A percentile compares a stretch with the other conserved stretches of the same genome.
Evolutionary conservation across 306 rosid species (phyloP).

Genomic region (Elaeagnus macrophylla): DNA sequence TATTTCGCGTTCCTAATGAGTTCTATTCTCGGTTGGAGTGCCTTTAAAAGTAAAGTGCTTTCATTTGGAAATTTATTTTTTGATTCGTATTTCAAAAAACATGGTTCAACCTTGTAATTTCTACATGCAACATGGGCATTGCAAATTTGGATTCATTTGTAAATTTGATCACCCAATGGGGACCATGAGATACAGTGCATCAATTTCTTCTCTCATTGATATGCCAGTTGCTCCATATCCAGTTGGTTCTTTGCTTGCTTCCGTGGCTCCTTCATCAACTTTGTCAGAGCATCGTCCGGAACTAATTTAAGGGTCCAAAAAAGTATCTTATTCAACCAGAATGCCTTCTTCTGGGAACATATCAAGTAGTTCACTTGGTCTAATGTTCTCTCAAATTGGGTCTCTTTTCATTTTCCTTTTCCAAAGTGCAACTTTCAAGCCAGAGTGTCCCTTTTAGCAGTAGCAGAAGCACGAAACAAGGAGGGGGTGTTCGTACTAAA

Average conservation of each 20-base stretch:
- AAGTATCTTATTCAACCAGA: conserved; percentile 44
- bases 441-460: conserved; percentile 43
- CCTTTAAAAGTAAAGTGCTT: conserved; percentile 2
- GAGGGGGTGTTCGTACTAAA: conserved; percentile 5
- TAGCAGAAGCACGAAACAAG: conserved; percentile 54
- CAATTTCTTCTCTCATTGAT: conserved; percentile 55
- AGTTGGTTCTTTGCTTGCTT: conserved; percentile 61
- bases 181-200: conserved; percentile 50
- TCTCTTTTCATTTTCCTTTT: conserved; percentile 26
- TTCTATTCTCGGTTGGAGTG: neutral
- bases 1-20: neutral
- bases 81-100: conserved; percentile 1
- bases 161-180: conserved; percentile 84
- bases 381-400: conserved; percentile 58
- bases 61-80: conserved; percentile 1
- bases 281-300: conserved; percentile 54
- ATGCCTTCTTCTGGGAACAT: conserved; percentile 52
- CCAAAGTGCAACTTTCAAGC: conserved; percentile 55
- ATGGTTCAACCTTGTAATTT: conserved; percentile 41
- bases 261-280: conserved; percentile 50
- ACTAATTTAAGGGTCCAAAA: conserved; percentile 30
- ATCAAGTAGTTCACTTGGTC: conserved; percentile 46
- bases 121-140: conserved; percentile 51
- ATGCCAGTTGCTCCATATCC: conserved; percentile 67
- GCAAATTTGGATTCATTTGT: conserved; percentile 79